Conservation (phyloP, 371 early-diverging fungal species). For the Apophysomyces variabilis region DNA sequence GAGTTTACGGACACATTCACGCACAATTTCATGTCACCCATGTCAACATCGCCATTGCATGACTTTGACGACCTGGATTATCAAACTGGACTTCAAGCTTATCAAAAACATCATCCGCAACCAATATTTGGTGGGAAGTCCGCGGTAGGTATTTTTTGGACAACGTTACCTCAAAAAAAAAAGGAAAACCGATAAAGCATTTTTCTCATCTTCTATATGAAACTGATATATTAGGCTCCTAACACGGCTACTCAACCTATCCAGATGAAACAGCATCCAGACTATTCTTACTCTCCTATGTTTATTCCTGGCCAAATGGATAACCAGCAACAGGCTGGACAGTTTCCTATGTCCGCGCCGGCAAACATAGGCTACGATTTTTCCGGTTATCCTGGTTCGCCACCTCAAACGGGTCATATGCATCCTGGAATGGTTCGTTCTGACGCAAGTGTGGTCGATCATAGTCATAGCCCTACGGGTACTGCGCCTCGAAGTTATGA, state of each 20-base stretch:
- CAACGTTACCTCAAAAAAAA: background rate
- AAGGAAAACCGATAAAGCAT: too few relatives aligned
- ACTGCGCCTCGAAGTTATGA: constrained; percentile 31
- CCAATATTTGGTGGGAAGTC: constrained; percentile 5
- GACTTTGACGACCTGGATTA: constrained; percentile 27
- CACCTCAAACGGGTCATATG: constrained; percentile 16
- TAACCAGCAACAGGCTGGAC: background rate
- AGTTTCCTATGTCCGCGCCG: constrained; percentile 51
- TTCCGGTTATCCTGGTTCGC: constrained; percentile 3
- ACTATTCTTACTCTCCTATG: constrained; percentile 13
- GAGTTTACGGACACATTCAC: constrained; percentile 12
- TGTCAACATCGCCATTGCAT: constrained; percentile 14
- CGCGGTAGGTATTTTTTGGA: background rate
- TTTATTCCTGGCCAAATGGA: background rate
- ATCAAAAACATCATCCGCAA: constrained; percentile 12
- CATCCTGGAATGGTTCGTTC: constrained; percentile 18
- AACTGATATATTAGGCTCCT: background rate
- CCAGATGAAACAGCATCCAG: constrained; percentile 16
- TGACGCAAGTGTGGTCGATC: constrained; percentile 9
- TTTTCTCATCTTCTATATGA: too few relatives aligned
- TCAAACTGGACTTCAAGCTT: constrained; percentile 15
- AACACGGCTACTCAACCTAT: constrained; percentile 12
- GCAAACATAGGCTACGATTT: constrained; percentile 46
- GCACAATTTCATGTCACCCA: constrained; percentile 12
- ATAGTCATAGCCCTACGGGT: constrained; percentile 10